Percentiles rank a stretch among this genome's conserved stretches.
Conservation (phyloP, 2,329 filamentous ascomycete genomes). For the Fusarium miscanthi region DNA sequence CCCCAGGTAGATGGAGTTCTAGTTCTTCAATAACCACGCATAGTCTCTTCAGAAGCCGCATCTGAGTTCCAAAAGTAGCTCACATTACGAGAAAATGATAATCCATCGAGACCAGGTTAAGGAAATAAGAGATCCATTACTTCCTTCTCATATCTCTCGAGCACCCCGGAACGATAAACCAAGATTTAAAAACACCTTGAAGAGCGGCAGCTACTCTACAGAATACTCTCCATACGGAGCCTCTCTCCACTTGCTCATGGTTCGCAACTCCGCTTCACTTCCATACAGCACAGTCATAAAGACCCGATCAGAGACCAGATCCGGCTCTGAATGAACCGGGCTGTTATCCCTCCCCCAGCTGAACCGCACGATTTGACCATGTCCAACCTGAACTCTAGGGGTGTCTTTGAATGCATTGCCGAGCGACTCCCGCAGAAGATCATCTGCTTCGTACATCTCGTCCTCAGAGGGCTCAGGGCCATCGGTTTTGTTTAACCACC, state of each 20-base stretch:
- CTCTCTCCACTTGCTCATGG: background rate
- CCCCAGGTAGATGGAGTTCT: no score
- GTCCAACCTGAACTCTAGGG: background rate
- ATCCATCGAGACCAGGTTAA: accelerated
- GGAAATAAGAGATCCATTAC: accelerated
- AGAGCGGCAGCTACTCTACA: background rate
- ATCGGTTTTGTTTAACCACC: background rate
- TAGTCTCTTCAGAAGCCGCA: accelerated
- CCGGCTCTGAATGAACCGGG: background rate
- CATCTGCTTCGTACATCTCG: background rate
- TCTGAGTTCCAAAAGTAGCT: background rate
- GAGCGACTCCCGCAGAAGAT: background rate
- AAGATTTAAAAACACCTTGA: accelerated
- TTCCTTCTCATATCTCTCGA: no score
- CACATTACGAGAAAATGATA: background rate
- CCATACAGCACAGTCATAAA: constrained; percentile 6
- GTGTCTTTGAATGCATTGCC: background rate
- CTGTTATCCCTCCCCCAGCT: background rate
- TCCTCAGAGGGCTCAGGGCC: background rate
- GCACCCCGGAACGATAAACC: accelerated
- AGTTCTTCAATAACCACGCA: background rate
- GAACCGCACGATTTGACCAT: background rate
- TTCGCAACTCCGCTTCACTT: background rate
- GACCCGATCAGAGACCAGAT: background rate
- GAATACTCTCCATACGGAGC: background rate